These are phyloP conservation scores for Raphanus sativus DNA, from an alignment of 345 rosid genomes.

Conservation along the genomic window DNA sequence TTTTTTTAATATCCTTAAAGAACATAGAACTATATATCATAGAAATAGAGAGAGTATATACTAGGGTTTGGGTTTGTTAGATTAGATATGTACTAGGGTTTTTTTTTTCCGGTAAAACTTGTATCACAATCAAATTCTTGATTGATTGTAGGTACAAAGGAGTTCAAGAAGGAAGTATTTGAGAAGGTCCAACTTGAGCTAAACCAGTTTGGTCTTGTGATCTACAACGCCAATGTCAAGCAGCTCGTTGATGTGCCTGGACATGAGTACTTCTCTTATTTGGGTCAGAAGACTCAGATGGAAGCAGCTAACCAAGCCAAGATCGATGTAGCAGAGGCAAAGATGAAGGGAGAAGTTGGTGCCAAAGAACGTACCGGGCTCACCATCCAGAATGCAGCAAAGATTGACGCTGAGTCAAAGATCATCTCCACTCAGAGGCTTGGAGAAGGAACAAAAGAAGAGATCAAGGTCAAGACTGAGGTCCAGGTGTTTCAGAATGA, in stretches of 20 bases:
- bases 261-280: background rate
- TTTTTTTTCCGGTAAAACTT: background rate
- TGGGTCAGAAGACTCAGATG: background rate
- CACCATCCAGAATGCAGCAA: background rate
- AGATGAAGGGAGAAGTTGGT: background rate
- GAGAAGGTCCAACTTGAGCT: background rate
- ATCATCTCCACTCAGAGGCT: background rate
- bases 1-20: too few species aligned
- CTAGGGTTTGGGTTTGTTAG: background rate
- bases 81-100: background rate
- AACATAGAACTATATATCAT: too few species aligned
- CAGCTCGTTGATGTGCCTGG: background rate
- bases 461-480: background rate
- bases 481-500: background rate
- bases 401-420: background rate
- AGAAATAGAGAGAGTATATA: too few species aligned
- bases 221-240: background rate
- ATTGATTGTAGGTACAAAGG: background rate
- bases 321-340: background rate
- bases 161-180: background rate
- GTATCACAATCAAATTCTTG: background rate
- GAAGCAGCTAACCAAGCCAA: background rate
- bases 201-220: background rate
- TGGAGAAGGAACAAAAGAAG: background rate
- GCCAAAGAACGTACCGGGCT: background rate